Conservation (phyloP, 768 basidiomycete species). For the Leucogyrophana mollusca region DNA sequence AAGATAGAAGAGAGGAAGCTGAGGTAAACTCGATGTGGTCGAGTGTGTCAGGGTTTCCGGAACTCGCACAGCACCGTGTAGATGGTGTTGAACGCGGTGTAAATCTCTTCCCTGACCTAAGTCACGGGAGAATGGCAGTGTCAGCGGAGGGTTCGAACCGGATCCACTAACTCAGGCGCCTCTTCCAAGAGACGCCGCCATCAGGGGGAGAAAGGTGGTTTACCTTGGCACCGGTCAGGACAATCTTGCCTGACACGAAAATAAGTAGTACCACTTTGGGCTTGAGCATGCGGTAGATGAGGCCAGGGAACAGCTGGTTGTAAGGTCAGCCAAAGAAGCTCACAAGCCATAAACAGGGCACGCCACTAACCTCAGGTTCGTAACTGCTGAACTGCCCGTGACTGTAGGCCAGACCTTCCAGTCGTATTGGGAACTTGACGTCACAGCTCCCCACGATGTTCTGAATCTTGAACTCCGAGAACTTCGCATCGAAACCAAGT, state of each 20-base stretch:
- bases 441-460: constrained; percentile 99
- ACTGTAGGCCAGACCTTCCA: constrained; percentile 95
- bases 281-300: constrained; percentile 99
- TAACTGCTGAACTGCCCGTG: constrained; percentile 99
- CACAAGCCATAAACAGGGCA: background rate
- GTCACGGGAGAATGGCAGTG: constrained; percentile 34
- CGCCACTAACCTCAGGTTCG: constrained; percentile 83
- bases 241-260: constrained; percentile 99
- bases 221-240: constrained; percentile 98
- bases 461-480: constrained; percentile 99
- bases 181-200: constrained; percentile 25
- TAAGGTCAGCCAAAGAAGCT: background rate
- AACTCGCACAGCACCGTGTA: constrained; percentile 97
- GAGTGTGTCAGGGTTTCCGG: constrained; percentile 66
- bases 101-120: constrained; percentile 98
- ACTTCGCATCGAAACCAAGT: constrained; percentile 98
- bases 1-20: background rate
- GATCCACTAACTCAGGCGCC: constrained; percentile 43
- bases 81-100: constrained; percentile 99
- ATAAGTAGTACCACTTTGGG: constrained; percentile 98
- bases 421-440: constrained; percentile 96
- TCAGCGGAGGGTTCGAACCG: constrained; percentile 53
- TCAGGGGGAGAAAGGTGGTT: constrained; percentile 30
- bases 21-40: background rate
- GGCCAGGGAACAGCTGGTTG: constrained; percentile 91